Conservation (phyloP, 2,329 filamentous ascomycete genomes). For the Elsinoe fawcettii region DNA sequence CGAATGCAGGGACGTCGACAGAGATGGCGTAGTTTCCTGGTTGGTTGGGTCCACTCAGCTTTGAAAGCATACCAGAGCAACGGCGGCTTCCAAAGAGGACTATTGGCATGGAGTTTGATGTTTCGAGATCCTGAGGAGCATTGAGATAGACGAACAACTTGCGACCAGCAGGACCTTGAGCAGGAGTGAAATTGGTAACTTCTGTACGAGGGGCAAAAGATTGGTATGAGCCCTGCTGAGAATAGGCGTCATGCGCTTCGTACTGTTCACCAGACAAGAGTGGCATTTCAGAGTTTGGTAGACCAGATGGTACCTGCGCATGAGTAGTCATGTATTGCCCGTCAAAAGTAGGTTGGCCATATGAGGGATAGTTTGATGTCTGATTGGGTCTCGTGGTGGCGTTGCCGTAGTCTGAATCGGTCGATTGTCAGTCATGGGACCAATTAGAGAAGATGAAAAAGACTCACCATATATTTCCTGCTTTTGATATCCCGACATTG, state of each 20-base stretch:
- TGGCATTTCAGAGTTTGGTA: slow-evolving; percentile 37
- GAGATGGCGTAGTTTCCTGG: slow-evolving; percentile 63
- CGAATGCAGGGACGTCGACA: slow-evolving; percentile 61
- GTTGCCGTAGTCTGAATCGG: slow-evolving; percentile 44
- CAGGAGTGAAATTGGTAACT: slow-evolving; percentile 63
- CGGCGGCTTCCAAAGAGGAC: slow-evolving; percentile 73
- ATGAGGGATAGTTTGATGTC: slow-evolving; percentile 43
- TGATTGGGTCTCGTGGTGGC: slow-evolving; percentile 55
- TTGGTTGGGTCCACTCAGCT: slow-evolving; percentile 50
- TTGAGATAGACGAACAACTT: slow-evolving; percentile 67
- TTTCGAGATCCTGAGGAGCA: slow-evolving; percentile 64
- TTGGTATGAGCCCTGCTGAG: slow-evolving; percentile 54
- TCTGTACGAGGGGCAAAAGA: slow-evolving; percentile 60
- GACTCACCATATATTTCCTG: slow-evolving; percentile 71
- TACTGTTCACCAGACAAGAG: slow-evolving; percentile 38
- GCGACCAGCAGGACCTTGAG: slow-evolving; percentile 59
- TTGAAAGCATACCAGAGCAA: slow-evolving; percentile 59
- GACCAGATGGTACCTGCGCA: slow-evolving; percentile 43
- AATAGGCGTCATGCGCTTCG: slow-evolving; percentile 43
- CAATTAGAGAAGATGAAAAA: slow-evolving; percentile 21
- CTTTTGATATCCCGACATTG: slow-evolving; percentile 76
- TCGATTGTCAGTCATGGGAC: slow-evolving; percentile 40
- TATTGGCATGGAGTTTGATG: slow-evolving; percentile 43
- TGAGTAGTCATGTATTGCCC: slow-evolving; percentile 43
- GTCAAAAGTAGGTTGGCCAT: slow-evolving; percentile 43